Evolutionary conservation across 1,284 basidiomycete species (phyloP).

Genomic region (Pseudozyma pruni): DNA sequence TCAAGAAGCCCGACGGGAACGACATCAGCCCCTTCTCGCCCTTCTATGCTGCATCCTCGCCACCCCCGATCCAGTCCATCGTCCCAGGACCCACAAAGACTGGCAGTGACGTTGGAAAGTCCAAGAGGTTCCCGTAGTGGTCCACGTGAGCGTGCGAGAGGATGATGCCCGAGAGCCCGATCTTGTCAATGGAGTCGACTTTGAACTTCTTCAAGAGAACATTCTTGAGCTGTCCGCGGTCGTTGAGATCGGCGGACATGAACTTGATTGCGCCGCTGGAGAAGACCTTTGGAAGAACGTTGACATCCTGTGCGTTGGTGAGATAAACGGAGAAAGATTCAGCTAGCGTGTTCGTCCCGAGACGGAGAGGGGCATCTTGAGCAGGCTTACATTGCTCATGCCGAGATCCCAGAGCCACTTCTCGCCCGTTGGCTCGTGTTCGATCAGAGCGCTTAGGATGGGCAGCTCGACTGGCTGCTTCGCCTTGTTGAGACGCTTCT

Average conservation of each 20-base stretch:
- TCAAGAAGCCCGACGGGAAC: constrained; percentile 21
- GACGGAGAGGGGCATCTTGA: not conserved
- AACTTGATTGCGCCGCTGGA: constrained; percentile 10
- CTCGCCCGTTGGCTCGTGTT: constrained; percentile 16
- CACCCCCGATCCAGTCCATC: constrained; percentile 26
- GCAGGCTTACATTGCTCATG: constrained; percentile 13
- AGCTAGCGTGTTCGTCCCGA: too few species aligned
- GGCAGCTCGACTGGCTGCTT: constrained; percentile 16
- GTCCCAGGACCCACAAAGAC: constrained; percentile 19
- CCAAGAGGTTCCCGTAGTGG: constrained; percentile 30
- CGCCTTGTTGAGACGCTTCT: constrained; percentile 2
- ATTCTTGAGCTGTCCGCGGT: constrained; percentile 16
- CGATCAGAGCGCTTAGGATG: constrained; percentile 14
- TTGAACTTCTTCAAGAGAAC: constrained; percentile 14
- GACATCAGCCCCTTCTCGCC: constrained; percentile 13
- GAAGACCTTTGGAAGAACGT: constrained; percentile 4
- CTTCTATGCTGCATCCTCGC: constrained; percentile 17
- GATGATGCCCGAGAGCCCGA: constrained; percentile 22
- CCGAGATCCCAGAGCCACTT: constrained; percentile 24
- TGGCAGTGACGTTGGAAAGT: constrained; percentile 16
- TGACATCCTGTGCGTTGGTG: constrained; percentile 3
- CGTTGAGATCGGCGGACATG: constrained; percentile 1
- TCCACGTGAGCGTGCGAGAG: constrained; percentile 26
- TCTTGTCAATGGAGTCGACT: constrained; percentile 17
- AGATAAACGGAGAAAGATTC: not conserved